phyloP scores from a whole-genome alignment of 768 basidiomycete genomes.

The Candolleomyces aberdarensis region DNA sequence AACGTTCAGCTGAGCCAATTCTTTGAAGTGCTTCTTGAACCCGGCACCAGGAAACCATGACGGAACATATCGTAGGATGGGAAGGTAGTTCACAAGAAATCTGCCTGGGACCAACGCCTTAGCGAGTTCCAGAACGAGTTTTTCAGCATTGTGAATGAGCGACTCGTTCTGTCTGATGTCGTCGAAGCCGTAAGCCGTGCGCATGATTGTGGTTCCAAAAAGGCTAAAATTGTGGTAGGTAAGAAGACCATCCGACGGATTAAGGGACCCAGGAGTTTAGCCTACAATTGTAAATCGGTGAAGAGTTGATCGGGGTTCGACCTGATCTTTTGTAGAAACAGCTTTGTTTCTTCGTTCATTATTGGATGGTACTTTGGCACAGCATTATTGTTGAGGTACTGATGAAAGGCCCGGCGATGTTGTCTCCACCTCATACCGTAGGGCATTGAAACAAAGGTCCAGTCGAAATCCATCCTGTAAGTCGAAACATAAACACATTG shows the following conservation, averaged over 20 bases:
- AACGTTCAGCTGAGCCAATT: conserved; percentile 14
- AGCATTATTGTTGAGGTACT: conserved; percentile 18
- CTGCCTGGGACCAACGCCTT: conserved; percentile 23
- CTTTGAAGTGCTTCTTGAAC: conserved; percentile 26
- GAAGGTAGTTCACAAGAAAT: conserved; percentile 21
- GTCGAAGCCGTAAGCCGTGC: conserved; percentile 29
- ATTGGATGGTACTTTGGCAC: conserved; percentile 11
- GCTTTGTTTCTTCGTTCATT: conserved; percentile 20
- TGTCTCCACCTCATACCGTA: conserved; percentile 23
- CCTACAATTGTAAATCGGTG: conserved; percentile 19
- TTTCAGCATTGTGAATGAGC: conserved; percentile 31
- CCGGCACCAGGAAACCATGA: conserved; percentile 38
- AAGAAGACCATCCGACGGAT: background rate
- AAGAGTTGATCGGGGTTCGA: conserved; percentile 21
- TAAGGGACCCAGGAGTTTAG: background rate
- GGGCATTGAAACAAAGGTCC: conserved; percentile 16
- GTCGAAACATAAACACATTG: background rate
- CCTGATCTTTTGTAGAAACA: conserved; percentile 26
- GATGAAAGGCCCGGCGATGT: conserved; percentile 22
- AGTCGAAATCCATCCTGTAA: conserved; percentile 21
- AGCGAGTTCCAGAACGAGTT: conserved; percentile 21
- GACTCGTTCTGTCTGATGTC: conserved; percentile 31
- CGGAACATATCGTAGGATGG: conserved; percentile 30
- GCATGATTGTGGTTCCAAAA: conserved; percentile 20
- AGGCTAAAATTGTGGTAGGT: conserved; percentile 1